A percentile compares a stretch with the other conserved stretches of the same genome.
Evolutionary conservation across 345 rosid genomes (phyloP).

Genomic region (Arabidopsis suecica): DNA sequence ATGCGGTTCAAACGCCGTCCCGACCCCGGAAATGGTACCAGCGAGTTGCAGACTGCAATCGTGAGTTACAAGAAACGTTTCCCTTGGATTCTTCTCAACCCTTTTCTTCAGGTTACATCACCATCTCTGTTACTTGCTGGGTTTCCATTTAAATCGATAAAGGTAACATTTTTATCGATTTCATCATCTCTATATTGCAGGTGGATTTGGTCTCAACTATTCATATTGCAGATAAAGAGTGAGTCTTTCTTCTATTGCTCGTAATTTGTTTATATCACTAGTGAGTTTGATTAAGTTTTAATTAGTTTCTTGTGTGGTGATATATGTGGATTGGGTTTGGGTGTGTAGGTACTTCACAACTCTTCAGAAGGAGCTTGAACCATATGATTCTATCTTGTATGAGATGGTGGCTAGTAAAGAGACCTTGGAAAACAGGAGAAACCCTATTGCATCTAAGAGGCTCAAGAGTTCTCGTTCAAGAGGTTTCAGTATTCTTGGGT

Average conservation of each 20-base stretch:
- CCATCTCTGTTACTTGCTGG: neutral
- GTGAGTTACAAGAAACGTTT: slow-evolving; percentile 79
- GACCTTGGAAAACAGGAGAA: slow-evolving; percentile 67
- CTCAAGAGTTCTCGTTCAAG: slow-evolving; percentile 64
- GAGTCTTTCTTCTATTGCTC: slow-evolving; percentile 31
- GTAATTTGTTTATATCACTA: neutral
- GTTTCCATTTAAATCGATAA: neutral
- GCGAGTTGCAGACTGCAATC: slow-evolving; percentile 83
- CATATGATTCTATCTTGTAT: slow-evolving; percentile 83
- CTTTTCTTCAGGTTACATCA: slow-evolving; percentile 69
- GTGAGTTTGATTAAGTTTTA: neutral
- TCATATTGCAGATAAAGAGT: slow-evolving; percentile 95
- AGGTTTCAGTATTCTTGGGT: slow-evolving; percentile 80
- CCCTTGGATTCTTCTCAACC: slow-evolving; percentile 82
- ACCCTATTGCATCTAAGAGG: slow-evolving; percentile 53
- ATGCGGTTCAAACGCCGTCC: slow-evolving; percentile 70
- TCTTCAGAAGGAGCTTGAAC: slow-evolving; percentile 83
- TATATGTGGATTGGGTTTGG: neutral
- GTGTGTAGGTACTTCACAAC: slow-evolving; percentile 70
- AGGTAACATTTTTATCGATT: neutral
- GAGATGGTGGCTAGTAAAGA: slow-evolving; percentile 97
- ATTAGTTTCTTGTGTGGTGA: slow-evolving; percentile 22
- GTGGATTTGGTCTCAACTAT: slow-evolving; percentile 94
- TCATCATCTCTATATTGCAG: slow-evolving; percentile 48
- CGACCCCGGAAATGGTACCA: slow-evolving; percentile 42